Evolutionary conservation across 345 rosid species (phyloP).

Genomic region (Corymbia maculata): DNA sequence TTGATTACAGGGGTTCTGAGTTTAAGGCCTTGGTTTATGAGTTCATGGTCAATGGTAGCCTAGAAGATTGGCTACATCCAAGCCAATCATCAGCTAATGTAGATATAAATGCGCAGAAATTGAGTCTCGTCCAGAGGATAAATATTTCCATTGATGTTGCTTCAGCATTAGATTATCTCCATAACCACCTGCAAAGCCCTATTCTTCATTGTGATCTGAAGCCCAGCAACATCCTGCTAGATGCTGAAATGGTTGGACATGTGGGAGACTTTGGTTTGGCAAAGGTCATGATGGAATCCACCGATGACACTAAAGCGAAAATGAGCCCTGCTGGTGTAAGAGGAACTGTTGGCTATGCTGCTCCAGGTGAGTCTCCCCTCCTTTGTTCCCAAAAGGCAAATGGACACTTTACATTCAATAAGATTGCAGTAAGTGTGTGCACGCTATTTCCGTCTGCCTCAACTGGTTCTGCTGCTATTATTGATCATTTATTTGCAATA

Average conservation of each 20-base stretch:
- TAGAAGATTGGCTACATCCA: not conserved
- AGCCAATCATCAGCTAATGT: not conserved
- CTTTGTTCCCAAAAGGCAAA: not conserved
- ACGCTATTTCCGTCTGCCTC: not conserved
- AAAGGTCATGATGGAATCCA: not conserved
- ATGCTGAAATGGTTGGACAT: not conserved
- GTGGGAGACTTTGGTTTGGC: not conserved
- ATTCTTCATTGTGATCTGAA: slow-evolving; percentile 8
- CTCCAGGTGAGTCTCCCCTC: no score
- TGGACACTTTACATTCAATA: not conserved
- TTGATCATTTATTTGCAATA: not conserved
- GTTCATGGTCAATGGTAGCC: not conserved
- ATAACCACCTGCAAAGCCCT: not conserved
- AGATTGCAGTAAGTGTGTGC: not conserved
- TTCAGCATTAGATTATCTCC: slow-evolving; percentile 9
- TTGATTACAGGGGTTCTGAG: not conserved
- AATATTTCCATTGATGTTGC: not conserved
- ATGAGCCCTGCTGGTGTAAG: not conserved
- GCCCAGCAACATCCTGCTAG: not conserved
- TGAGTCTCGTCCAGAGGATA: not conserved
- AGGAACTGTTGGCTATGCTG: not conserved
- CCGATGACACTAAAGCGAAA: not conserved
- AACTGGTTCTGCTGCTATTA: not conserved
- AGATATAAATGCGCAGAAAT: not conserved
- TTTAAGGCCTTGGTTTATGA: not conserved